A percentile compares a stretch with the other conserved stretches of the same genome.
phyloP scores from a whole-genome alignment of 331 rosid genomes.

The Rosa hybrid region DNA sequence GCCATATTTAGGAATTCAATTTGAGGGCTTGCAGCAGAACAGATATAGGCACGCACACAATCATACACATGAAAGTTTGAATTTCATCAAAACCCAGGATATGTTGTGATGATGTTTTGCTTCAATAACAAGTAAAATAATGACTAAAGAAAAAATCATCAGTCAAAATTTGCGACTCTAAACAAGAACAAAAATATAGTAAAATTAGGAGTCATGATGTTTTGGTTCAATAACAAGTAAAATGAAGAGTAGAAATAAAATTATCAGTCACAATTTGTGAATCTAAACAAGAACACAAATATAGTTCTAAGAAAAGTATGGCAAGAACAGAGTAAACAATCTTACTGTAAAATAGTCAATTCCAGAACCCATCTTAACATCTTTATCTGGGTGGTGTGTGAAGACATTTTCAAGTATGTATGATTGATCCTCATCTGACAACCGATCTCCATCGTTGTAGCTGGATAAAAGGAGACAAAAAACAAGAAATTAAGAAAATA shows the following conservation, averaged over 20 bases:
- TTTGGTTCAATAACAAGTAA: neutral
- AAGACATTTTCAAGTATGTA: slow-evolving; percentile 70
- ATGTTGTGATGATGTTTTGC: neutral
- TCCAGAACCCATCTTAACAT: slow-evolving; percentile 79
- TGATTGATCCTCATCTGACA: slow-evolving; percentile 65
- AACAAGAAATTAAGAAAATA: slow-evolving; percentile 19
- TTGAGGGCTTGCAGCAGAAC: neutral
- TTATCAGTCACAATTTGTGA: neutral
- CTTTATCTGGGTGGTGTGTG: slow-evolving; percentile 87
- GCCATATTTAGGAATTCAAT: neutral
- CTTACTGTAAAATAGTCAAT: slow-evolving; percentile 79
- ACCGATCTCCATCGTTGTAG: slow-evolving; percentile 86
- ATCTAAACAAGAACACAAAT: neutral
- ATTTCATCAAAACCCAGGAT: neutral
- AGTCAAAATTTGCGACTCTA: neutral
- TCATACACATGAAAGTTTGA: neutral
- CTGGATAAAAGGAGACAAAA: slow-evolving; percentile 45
- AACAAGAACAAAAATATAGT: neutral
- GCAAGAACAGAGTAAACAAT: slow-evolving; percentile 17
- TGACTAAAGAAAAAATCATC: neutral
- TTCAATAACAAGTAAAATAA: neutral
- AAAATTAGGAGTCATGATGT: neutral
- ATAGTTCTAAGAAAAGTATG: slow-evolving; percentile 5
- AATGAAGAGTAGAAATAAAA: neutral
- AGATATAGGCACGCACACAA: neutral